Base-by-base conservation (phyloP, 2,329 filamentous ascomycete species). In the Xylaria sp. region DNA sequence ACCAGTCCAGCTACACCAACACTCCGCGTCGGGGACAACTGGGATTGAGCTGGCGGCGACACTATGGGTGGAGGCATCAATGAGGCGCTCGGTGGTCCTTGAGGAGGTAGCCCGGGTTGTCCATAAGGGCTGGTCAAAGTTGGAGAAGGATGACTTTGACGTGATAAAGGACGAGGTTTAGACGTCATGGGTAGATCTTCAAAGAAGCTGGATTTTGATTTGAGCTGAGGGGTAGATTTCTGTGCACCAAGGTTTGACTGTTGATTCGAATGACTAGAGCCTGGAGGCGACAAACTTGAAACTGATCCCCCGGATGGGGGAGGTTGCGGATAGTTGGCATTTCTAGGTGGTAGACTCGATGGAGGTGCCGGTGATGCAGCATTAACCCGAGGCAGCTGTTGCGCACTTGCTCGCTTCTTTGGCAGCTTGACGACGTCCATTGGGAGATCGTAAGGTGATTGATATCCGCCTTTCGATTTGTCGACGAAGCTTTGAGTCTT, bases 391-490 rank as follows among this genome's bases (percentile, higher is more conserved):
- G 83, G 81, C 50, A 86, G 80, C 61, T 87, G 87, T 66, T 88
- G 87, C 74, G 86, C 84, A 75, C 86, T 89, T 6, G 83, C 79
- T 60, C 90, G 84, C 82, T 91, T 90, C 78, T 89, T 85, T 75
- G 91, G 89, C 75, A 91, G 89, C 73, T 91, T 91, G 32, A 91
- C 87, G 34, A 99, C 87, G 63, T 97, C 95, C 80, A 96, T 93
- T 4, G 96, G 96, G 23, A 99, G 84, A 81, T 99, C 97, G 75
- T 97, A 99, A 0, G 96, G 96, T 23, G 95, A 98, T 57, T 91
- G 87, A 78, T 99, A 99, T 8, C 95, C 94, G 64, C 93, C 93
- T 80, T 97, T 98, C 3, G 93, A 84, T 79, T 97, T 97, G 79
- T 95, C 91, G 6, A 88, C 93, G 79, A 97, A 99, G 80, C 95